Percentiles rank a stretch among this genome's conserved stretches.
Evolutionary conservation across 2,329 filamentous ascomycete species (phyloP).

Genomic region (Fusarium sp.): DNA sequence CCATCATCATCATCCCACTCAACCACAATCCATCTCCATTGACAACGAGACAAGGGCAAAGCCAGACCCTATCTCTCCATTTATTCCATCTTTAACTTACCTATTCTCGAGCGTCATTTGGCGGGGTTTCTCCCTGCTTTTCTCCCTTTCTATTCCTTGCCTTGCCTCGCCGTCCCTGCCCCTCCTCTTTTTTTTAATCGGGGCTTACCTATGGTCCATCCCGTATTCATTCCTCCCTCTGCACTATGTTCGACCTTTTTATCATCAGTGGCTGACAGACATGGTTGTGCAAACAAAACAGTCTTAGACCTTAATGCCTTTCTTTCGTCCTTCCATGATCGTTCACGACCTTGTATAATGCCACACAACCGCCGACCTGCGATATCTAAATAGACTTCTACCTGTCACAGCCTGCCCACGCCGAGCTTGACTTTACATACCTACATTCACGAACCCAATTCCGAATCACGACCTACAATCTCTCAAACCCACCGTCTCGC

Average conservation of each 20-base stretch:
- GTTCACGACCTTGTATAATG: conserved; percentile 46
- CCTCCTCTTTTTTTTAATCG: conserved; percentile 44
- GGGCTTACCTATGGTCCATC: conserved; percentile 38
- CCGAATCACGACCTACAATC: conserved; percentile 16
- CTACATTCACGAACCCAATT: conserved; percentile 10
- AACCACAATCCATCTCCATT: conserved; percentile 30
- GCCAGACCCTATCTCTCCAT: conserved; percentile 8
- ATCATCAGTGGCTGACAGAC: conserved; percentile 39
- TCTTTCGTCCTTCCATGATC: conserved; percentile 42
- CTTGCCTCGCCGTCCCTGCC: conserved; percentile 34
- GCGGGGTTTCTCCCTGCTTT: conserved; percentile 30
- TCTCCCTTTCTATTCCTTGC: conserved; percentile 29
- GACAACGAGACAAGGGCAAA: conserved; percentile 31
- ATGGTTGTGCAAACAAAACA: conserved; percentile 36
- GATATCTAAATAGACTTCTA: conserved; percentile 40
- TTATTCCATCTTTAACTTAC: conserved; percentile 8
- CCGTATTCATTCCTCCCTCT: conserved; percentile 42
- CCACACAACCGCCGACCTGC: conserved; percentile 40
- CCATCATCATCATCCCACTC: conserved; percentile 31
- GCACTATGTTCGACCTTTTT: conserved; percentile 28
- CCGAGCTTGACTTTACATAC: conserved; percentile 21
- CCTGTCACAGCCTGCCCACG: conserved; percentile 33
- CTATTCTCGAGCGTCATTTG: conserved; percentile 15
- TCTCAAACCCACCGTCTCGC: conserved; percentile 1
- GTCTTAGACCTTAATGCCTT: conserved; percentile 46